Conservation (phyloP, 2,329 filamentous ascomycete genomes). For the Neonectria coccinea region DNA sequence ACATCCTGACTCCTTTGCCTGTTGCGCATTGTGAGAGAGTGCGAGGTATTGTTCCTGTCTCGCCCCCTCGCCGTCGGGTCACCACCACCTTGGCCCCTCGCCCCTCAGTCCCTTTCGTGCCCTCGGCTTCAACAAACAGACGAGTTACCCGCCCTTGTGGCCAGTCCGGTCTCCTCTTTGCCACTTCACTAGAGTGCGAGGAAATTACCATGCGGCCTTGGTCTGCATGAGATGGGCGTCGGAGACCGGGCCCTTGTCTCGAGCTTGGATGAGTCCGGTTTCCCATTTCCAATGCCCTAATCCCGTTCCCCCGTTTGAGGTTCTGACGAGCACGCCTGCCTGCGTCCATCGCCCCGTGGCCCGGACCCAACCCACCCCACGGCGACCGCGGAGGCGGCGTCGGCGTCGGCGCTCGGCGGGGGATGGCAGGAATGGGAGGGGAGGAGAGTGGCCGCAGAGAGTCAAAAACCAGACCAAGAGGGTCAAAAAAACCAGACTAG, state of each 20-base stretch:
- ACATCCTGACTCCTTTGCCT: conserved; percentile 34
- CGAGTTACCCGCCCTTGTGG: conserved; percentile 40
- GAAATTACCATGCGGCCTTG: conserved; percentile 42
- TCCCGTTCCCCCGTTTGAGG: conserved; percentile 12
- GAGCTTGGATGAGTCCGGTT: conserved; percentile 31
- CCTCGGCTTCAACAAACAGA: conserved; percentile 37
- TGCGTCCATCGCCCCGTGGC: conserved; percentile 21
- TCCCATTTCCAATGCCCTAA: conserved; percentile 37
- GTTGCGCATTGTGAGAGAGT: conserved; percentile 24
- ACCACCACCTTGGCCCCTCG: conserved; percentile 34
- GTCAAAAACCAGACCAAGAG: conserved; percentile 25
- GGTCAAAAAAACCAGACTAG: conserved; percentile 36
- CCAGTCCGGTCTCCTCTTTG: conserved; percentile 44
- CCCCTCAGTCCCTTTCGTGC: conserved; percentile 33
- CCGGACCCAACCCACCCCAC: conserved; percentile 32
- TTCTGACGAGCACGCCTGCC: background rate
- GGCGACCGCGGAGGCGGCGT: conserved; percentile 24
- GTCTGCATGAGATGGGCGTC: conserved; percentile 47
- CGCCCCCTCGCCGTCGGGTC: conserved; percentile 23
- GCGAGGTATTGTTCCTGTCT: conserved; percentile 24
- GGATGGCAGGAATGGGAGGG: conserved; percentile 15
- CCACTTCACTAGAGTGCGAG: conserved; percentile 42
- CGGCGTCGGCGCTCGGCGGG: conserved; percentile 21
- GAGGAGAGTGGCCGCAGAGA: conserved; percentile 17
- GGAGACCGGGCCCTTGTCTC: conserved; percentile 32